Percentiles rank a stretch among this genome's conserved stretches.
These are phyloP conservation scores for Inga laurina DNA, from an alignment of 306 rosid species.

Conservation along the genomic window DNA sequence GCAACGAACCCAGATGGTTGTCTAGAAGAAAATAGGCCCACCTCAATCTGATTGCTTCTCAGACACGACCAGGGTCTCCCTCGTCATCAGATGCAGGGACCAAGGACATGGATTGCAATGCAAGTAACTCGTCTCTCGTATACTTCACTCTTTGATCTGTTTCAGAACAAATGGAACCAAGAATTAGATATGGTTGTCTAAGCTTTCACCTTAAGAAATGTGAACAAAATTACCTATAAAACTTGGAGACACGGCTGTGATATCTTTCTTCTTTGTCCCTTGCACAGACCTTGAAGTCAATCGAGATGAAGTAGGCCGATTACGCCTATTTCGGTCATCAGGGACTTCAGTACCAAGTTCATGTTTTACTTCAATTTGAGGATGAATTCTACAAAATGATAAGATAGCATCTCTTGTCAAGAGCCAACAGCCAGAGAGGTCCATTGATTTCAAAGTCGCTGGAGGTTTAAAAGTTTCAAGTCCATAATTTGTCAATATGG, in stretches of 20 bases:
- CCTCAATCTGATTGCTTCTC: not conserved
- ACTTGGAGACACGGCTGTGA: slow-evolving; percentile 37
- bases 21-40: not conserved
- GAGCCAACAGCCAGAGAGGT: slow-evolving; percentile 94
- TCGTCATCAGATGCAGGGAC: not conserved
- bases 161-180: slow-evolving; percentile 31
- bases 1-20: not conserved
- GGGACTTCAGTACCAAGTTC: slow-evolving; percentile 41
- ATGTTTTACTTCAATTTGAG: slow-evolving; percentile 59
- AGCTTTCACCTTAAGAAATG: not conserved
- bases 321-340: slow-evolving; percentile 34
- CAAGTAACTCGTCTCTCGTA: slow-evolving; percentile 73
- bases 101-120: slow-evolving; percentile 48
- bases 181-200: not conserved
- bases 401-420: slow-evolving; percentile 52
- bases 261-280: slow-evolving; percentile 38
- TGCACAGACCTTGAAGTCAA: slow-evolving; percentile 42
- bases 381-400: slow-evolving; percentile 61
- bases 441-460: slow-evolving; percentile 54
- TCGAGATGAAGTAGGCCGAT: slow-evolving; percentile 45
- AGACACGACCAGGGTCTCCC: not conserved
- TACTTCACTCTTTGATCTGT: slow-evolving; percentile 91
- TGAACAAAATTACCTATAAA: slow-evolving; percentile 55
- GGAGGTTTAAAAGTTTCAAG: slow-evolving; percentile 63
- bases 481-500: slow-evolving; percentile 71